These are phyloP conservation scores for Claviceps digitariae DNA, from an alignment of 2,329 filamentous ascomycete genomes.

Conservation along the genomic window DNA sequence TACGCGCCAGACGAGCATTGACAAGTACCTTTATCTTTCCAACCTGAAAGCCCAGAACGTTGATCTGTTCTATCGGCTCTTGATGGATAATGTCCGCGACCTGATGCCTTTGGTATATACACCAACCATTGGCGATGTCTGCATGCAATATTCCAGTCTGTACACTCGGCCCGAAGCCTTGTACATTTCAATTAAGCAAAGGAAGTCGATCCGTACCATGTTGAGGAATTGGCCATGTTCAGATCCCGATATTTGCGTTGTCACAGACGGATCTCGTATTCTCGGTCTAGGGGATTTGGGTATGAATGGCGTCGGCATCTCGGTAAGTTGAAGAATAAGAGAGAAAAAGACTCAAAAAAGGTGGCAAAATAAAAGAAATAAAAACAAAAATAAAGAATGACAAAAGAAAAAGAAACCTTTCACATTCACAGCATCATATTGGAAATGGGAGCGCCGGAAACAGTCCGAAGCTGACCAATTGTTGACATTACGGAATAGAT, in stretches of 20 bases:
- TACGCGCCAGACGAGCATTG: conserved; percentile 53
- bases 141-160: conserved; percentile 87
- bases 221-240: conserved; percentile 85
- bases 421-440: not conserved
- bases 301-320: conserved; percentile 95
- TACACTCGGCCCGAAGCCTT: conserved; percentile 91
- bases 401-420: not conserved
- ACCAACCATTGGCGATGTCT: conserved; percentile 88
- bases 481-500: conserved; percentile 33
- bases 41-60: conserved; percentile 61
- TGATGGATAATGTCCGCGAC: conserved; percentile 64
- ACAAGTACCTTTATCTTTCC: conserved; percentile 76
- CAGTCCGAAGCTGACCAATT: not conserved
- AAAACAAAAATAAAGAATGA: too few relatives aligned
- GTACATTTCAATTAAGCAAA: conserved; percentile 92
- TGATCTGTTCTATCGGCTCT: conserved; percentile 70
- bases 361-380: not conserved
- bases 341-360: too few relatives aligned
- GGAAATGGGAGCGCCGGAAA: not conserved
- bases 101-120: conserved; percentile 79
- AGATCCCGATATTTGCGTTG: conserved; percentile 87
- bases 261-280: conserved; percentile 90
- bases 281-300: conserved; percentile 89
- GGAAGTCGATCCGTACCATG: conserved; percentile 77
- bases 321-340: conserved; percentile 46